A percentile compares a stretch with the other conserved stretches of the same genome.
Evolutionary conservation across 2,329 filamentous ascomycete species (phyloP).

Genomic region (Trichoderma citrinoviride): DNA sequence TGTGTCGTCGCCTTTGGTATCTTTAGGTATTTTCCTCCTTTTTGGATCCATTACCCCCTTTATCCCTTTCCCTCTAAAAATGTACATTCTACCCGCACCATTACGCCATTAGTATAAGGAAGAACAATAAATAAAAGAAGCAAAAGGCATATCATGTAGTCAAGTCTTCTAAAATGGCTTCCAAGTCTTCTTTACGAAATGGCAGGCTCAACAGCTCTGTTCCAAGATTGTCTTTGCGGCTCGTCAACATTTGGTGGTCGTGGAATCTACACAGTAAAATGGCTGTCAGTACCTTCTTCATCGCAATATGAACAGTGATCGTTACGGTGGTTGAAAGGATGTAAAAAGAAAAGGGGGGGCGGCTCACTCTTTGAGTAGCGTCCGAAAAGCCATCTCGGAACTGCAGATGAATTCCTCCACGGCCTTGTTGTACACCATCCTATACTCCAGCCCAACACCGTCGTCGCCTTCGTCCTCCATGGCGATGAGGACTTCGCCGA

Average conservation of each 20-base stretch:
- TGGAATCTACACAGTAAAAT: slow-evolving; percentile 62
- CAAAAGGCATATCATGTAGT: slow-evolving; percentile 25
- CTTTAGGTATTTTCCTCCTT: neutral
- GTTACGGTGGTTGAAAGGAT: neutral
- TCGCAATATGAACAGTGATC: neutral
- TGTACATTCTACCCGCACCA: neutral
- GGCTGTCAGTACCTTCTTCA: neutral
- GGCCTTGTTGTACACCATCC: slow-evolving; percentile 89
- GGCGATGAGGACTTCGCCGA: slow-evolving; percentile 76
- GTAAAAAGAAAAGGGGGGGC: neutral
- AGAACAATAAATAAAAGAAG: neutral
- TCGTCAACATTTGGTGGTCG: slow-evolving; percentile 96
- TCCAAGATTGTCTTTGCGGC: slow-evolving; percentile 78
- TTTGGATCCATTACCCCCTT: neutral
- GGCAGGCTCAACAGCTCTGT: slow-evolving; percentile 84
- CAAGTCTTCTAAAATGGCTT: slow-evolving; percentile 78
- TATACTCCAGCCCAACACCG: slow-evolving; percentile 78
- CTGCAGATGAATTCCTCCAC: slow-evolving; percentile 96
- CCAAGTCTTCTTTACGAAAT: slow-evolving; percentile 83
- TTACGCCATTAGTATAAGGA: neutral
- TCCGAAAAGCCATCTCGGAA: slow-evolving; percentile 93
- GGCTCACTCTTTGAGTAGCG: slow-evolving; percentile 81
- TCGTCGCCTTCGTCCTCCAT: slow-evolving; percentile 59
- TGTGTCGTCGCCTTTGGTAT: neutral
- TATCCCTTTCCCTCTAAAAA: neutral